Evolutionary conservation across 345 rosid species (phyloP), one percentile per base, ranked within the genome.

Genomic region (Citrus trifoliata): DNA sequence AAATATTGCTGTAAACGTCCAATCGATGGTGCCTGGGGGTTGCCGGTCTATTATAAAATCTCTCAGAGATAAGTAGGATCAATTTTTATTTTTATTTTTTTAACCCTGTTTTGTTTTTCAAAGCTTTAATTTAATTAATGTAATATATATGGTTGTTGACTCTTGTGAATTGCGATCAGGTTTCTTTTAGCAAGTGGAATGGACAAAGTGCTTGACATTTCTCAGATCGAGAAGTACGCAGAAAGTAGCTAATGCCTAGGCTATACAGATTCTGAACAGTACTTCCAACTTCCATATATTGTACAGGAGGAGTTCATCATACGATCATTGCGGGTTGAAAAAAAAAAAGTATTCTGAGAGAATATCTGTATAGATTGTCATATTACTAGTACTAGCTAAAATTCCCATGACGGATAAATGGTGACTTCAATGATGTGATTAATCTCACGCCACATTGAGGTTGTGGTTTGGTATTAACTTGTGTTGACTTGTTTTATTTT

Each of bases 1-100:
- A 1, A 89, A 92, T 67, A 84, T 95, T 22, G 98, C 98, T 10
- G 85, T 93, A 65, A 93, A 95, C 78, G 79, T 95, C 87, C 97
- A 93, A 77, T 91, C 99, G 24, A 83, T 80, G 13, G 78, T 84
- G 71, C 86, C 86, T 53, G 97, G 94, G 30, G 97, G 94, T 42
- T 93, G 97, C 70, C 88, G 78, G 69, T 69, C 82, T 30, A 92
- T 93, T 86, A 65, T 87, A 32, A 86, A 79, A 81, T 70, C 68
- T 70, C 87, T 93, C 1, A 79, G 86, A 83, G 90, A 92, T 71
- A 82, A 81, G 95, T 92, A 86, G 10, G n/a, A 74, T 19, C 27
- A 58, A 14, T 66, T 2, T 33, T 19, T 32, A 4, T 3, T 12
- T 62, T 0, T 7, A 1, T 38, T 40, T 22, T 55, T 53, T 74